Evolutionary conservation across 257 asterid genomes (phyloP), one percentile per base, ranked within the genome.

Genomic region (Asclepias syriaca): DNA sequence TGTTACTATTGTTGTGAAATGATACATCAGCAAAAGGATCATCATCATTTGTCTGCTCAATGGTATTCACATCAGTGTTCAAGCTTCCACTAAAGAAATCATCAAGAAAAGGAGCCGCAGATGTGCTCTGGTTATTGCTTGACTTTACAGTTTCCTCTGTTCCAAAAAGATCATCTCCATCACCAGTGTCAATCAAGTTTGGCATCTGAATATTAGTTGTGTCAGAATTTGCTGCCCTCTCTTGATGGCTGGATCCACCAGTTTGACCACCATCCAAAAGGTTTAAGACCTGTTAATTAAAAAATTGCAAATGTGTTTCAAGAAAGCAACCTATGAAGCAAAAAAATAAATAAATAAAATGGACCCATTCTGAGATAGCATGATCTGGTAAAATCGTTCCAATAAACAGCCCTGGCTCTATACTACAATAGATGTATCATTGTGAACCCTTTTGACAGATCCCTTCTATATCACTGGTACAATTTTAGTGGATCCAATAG

Each of bases 1-100:
- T 87, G 68, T 77, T 83, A 79, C 72, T 81, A 82, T 71, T 73
- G 77, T 24, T 78, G 84, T 87, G 89, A 63, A 95, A 95, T 14
- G 96, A 88, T 76, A 95, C 99, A 80, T 90, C 98, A 24, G 96
- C 98, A 80, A 95, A 95, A 65, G 98, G 98, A 81, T 95, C 99
- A 77, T 88, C 96, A 66, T 86, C 92, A 68, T 75, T 77, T 60
- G 82, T 85, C 55, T 80, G 88, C 73, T 61, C 85, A 46, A 69
- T 59, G 69, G 80, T 74, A 76, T 79, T 75, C 69, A 75, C 82
- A 75, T 74, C 72, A 48, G 77, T 81, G 37, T 75, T 80, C 70
- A 77, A 71, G 77, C 77, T 75, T 82, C 75, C 93, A 37, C 91
- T 95, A 75, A 92, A 88, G 65, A 95, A 75, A 79, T 92, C 97